Percentiles rank a stretch among this genome's conserved stretches.
Evolutionary conservation across 495 filamentous ascomycete genomes (phyloP).

Genomic region (Aspergillus taichungensis): DNA sequence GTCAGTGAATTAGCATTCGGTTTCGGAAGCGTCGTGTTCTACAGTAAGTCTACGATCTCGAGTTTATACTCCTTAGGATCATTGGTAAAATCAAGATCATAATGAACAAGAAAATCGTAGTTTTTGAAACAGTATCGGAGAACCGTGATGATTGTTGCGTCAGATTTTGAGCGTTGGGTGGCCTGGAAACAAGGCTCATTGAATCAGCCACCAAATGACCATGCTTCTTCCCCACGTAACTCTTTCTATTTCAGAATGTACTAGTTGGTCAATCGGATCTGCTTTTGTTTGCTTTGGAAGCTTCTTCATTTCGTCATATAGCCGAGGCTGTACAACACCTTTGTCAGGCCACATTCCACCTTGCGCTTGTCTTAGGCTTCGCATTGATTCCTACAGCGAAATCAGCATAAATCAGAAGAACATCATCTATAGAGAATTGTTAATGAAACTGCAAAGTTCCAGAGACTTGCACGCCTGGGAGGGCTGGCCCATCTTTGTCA

Average conservation of each 20-base stretch:
- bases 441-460: slow-evolving; percentile 15
- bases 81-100: slow-evolving; percentile 22
- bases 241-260: too few species aligned
- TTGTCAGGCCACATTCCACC: slow-evolving; percentile 18
- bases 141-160: too few species aligned
- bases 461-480: slow-evolving; percentile 17
- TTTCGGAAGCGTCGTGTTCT: slow-evolving; percentile 27
- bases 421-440: slow-evolving; percentile 13
- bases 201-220: too few species aligned
- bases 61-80: slow-evolving; percentile 29
- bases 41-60: slow-evolving; percentile 24
- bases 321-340: neutral
- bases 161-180: too few species aligned
- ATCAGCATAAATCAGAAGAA: slow-evolving; percentile 15
- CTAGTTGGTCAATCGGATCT: too few species aligned
- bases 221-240: too few species aligned
- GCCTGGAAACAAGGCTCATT: too few species aligned
- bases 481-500: slow-evolving; percentile 15
- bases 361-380: slow-evolving; percentile 8
- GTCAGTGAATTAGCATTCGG: slow-evolving; percentile 24
- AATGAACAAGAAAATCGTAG: slow-evolving; percentile 31
- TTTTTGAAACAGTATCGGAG: slow-evolving; percentile 31
- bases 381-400: slow-evolving; percentile 20
- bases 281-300: too few species aligned
- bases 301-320: too few species aligned